Evolutionary conservation across 2,329 filamentous ascomycete genomes (phyloP), one percentile per base, ranked within the genome.

Genomic region (Paraphoma sp.): DNA sequence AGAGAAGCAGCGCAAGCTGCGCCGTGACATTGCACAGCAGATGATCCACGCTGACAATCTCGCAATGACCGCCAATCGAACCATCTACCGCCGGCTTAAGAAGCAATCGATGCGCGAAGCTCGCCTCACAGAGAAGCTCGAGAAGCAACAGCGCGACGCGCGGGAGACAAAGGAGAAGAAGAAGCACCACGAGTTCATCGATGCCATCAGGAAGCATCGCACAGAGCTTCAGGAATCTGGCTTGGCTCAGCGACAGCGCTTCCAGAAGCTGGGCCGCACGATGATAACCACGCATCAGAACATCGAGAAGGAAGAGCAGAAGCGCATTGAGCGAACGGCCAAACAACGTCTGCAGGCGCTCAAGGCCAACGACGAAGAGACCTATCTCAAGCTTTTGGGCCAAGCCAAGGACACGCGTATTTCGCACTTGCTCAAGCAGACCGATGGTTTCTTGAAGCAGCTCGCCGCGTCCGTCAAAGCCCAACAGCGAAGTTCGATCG

Each of bases 331-430:
- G 81, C 87, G 95, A 63, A 99, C 94, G 9, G 95, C 95, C 63
- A 99, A 99, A 84, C 95, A 99, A 79, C 95, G 95, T 97, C 88
- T 99, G 64, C 94, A 98, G 79, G 95, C 95, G 59, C 85, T 99
- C 76, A 98, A 97, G 81, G 94, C 95, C 70, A 96, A 99, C 87
- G 95, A 99, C 77, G 95, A 99, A 81, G 95, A 98, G 80, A 96
- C 95, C 0, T 99, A 99, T 76, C 87, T 99, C 79, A 97, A 97
- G 79, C 85, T 99, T 73, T 89, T 99, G 70, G 95, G 96, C 73
- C 94, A 99, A 79, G 95, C 95, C 71, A 99, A 99, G 83, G 95
- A 99, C 82, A 98, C 94, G 40, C 94, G 95, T 88, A 99, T 99
- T 64, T 97, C 95, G 8, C 95, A 99, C 76, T 82, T 99, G 72